Conservation (phyloP, 495 filamentous ascomycete species). For the Aspergillus cavernicola region DNA sequence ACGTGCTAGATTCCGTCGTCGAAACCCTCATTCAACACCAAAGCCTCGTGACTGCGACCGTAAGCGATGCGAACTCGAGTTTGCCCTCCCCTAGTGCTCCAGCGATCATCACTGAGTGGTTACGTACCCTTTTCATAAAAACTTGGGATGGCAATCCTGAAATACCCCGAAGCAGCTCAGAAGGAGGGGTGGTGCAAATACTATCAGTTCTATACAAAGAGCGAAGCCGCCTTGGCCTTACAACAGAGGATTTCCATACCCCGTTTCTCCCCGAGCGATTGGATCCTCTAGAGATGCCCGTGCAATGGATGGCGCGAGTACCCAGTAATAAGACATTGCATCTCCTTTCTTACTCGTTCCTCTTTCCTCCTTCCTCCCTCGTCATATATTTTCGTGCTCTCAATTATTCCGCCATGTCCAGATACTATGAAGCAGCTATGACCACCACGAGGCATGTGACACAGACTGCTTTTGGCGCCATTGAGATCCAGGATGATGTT, state of each 20-base stretch:
- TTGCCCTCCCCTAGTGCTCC: conserved; percentile 38
- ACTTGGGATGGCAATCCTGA: conserved; percentile 75
- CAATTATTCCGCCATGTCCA: conserved; percentile 79
- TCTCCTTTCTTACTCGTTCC: conserved; percentile 74
- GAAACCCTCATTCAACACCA: conserved; percentile 39
- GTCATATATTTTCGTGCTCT: conserved; percentile 87
- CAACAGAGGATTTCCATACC: conserved; percentile 65
- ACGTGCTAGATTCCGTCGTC: conserved; percentile 37
- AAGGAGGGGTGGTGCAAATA: conserved; percentile 70
- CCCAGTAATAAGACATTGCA: conserved; percentile 63
- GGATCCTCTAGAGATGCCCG: conserved; percentile 70
- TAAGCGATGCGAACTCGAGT: conserved; percentile 22
- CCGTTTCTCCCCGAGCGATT: conserved; percentile 73
- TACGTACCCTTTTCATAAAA: conserved; percentile 67
- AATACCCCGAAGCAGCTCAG: conserved; percentile 59
- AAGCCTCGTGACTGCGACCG: conserved; percentile 20
- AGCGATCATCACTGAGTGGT: conserved; percentile 71
- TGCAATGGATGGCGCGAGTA: conserved; percentile 60
- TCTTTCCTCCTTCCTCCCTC: conserved; percentile 68
- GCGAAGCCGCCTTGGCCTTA: conserved; percentile 58
- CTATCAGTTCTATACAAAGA: conserved; percentile 70
- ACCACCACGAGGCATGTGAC: conserved; percentile 58
- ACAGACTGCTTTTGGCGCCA: conserved; percentile 50
- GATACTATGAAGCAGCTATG: conserved; percentile 66
- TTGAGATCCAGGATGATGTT: conserved; percentile 39